phyloP scores from a whole-genome alignment of 1,284 basidiomycete genomes.

The Tilletia indica region DNA sequence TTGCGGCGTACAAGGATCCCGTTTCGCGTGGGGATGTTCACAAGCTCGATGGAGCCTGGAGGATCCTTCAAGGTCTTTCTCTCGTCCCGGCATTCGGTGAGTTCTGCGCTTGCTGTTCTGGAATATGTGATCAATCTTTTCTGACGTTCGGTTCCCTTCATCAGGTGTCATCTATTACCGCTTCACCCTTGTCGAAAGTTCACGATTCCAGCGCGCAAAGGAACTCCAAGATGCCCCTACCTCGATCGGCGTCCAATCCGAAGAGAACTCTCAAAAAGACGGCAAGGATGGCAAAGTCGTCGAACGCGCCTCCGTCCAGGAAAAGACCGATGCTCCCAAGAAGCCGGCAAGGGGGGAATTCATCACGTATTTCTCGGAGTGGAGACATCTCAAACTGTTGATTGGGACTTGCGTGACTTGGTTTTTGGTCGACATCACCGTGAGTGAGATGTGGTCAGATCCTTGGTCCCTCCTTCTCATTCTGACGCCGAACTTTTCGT shows the following conservation, averaged over 20 bases:
- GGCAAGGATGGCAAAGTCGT: conserved; percentile 36
- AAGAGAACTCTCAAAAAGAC: conserved; percentile 65
- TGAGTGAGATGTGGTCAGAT: neutral
- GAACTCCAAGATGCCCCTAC: conserved; percentile 63
- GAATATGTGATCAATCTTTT: too few relatives aligned
- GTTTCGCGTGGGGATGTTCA: conserved; percentile 38
- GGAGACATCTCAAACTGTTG: conserved; percentile 25
- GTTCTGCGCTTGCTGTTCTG: conserved; percentile 62
- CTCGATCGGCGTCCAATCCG: neutral
- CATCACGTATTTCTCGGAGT: conserved; percentile 21
- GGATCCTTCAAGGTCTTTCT: conserved; percentile 56
- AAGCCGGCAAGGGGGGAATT: conserved; percentile 21
- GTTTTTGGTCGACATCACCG: conserved; percentile 62
- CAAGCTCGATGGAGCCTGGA: conserved; percentile 51
- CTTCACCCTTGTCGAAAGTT: conserved; percentile 58
- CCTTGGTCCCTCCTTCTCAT: neutral
- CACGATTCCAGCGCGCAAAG: conserved; percentile 79
- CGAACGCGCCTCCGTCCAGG: conserved; percentile 58
- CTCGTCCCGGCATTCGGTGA: conserved; percentile 38
- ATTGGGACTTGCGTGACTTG: conserved; percentile 26
- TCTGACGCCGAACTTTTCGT: too few relatives aligned
- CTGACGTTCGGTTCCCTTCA: too few relatives aligned
- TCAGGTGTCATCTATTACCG: conserved; percentile 60
- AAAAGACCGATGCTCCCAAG: conserved; percentile 23
- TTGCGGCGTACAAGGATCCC: conserved; percentile 67